Conservation (phyloP, 2,329 filamentous ascomycete species). For the Stagonosporopsis cucurbitacearum region DNA sequence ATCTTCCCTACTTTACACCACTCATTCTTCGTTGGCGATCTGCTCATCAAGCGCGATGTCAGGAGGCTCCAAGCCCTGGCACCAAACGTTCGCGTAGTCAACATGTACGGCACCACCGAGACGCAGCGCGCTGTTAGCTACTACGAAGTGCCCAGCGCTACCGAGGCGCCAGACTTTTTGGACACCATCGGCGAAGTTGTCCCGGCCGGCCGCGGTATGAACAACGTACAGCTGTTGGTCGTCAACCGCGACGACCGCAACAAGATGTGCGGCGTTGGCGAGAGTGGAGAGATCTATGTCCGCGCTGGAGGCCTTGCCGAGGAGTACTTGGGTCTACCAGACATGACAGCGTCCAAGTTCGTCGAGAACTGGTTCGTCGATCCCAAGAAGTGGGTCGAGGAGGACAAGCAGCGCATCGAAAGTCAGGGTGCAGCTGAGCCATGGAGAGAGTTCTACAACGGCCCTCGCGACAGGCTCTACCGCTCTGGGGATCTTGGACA, state of each 20-base stretch:
- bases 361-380: constrained; percentile 87
- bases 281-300: constrained; percentile 84
- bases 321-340: constrained; percentile 70
- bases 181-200: constrained; percentile 76
- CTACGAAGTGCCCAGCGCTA: constrained; percentile 74
- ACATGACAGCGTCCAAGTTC: constrained; percentile 76
- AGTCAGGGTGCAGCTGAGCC: constrained; percentile 64
- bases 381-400: constrained; percentile 69
- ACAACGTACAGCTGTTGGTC: constrained; percentile 72
- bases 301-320: constrained; percentile 84
- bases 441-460: constrained; percentile 80
- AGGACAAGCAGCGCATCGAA: constrained; percentile 62
- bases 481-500: constrained; percentile 84
- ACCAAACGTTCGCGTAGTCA: constrained; percentile 75
- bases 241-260: constrained; percentile 27
- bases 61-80: constrained; percentile 76
- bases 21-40: constrained; percentile 91
- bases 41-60: constrained; percentile 86
- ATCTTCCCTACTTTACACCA: constrained; percentile 77
- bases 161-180: constrained; percentile 67
- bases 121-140: constrained; percentile 82
- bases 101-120: constrained; percentile 90
- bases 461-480: constrained; percentile 85
- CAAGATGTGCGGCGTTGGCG: constrained; percentile 77
- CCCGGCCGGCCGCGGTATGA: constrained; percentile 84